Evolutionary conservation across 495 filamentous ascomycete genomes (phyloP), one percentile per base, ranked within the genome.

Genomic region (Astrothelium macrocarpum): DNA sequence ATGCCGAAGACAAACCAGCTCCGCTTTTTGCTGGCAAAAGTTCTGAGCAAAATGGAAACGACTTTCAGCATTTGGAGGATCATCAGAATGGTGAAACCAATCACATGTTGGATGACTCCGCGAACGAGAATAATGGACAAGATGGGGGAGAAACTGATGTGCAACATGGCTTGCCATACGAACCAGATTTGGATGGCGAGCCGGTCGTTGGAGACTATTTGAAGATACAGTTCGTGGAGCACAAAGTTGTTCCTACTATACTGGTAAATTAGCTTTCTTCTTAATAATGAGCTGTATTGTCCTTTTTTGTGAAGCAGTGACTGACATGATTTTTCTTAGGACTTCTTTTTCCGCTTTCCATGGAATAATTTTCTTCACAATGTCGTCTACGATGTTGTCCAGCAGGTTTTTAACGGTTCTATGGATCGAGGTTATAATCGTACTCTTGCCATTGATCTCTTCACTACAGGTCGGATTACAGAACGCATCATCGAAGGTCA

Each of bases 291-390:
- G 2, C 20, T n/a, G n/a, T n/a, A n/a, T n/a, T n/a, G n/a, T n/a
- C n/a, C n/a, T n/a, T n/a, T n/a, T n/a, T n/a, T n/a, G n/a, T n/a
- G n/a, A n/a, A n/a, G n/a, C n/a, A n/a, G n/a, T n/a, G n/a, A 9
- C 25, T 29, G 25, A 9, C 49, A n/a, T 25, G 25, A 56, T 29
- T 20, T 5, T 23, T 58, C 70, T 1, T 64, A 90, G 89, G 87
- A 87, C 62, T 97, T 98, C 78, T 99, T 99, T 78, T 99, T 97
- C 80, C 86, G 85, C 61, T 97, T 97, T 74, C 95, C 94, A 2
- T 99, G 94, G 94, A 99, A 99, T 72, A 99, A 99, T 74, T 99
- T 99, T 71, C 84, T 99, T 26, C 94, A 99, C 74, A 99, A 99
- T 76, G 94, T 99, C 49, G 94, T 99, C 28, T 99, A 99, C 73